Conservation (phyloP, 768 basidiomycete genomes). For the Coprinopsis cinerea region DNA sequence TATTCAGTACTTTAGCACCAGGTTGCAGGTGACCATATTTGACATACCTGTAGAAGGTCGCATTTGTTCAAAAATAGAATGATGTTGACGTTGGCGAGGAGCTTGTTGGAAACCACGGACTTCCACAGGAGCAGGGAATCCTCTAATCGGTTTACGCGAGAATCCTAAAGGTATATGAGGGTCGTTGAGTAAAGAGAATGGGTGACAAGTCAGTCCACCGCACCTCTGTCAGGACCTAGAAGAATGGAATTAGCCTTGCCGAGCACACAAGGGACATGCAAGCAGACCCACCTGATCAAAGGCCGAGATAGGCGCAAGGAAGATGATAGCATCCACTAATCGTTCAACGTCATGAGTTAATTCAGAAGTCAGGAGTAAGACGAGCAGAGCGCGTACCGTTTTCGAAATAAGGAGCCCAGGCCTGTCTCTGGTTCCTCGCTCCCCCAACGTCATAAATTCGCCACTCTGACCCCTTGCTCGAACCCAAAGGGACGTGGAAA, state of each 20-base stretch:
- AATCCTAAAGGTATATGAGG: slow-evolving; percentile 48
- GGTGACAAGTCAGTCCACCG: slow-evolving; percentile 11
- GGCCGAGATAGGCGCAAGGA: slow-evolving; percentile 81
- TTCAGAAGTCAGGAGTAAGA: neutral
- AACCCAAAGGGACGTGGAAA: slow-evolving; percentile 58
- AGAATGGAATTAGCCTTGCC: slow-evolving; percentile 5
- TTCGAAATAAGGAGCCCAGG: slow-evolving; percentile 88
- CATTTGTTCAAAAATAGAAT: slow-evolving; percentile 81
- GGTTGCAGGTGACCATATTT: slow-evolving; percentile 1
- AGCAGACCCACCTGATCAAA: slow-evolving; percentile 58
- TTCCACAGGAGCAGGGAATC: slow-evolving; percentile 78
- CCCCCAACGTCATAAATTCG: slow-evolving; percentile 85
- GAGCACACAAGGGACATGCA: slow-evolving; percentile 3
- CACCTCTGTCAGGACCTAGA: slow-evolving; percentile 64
- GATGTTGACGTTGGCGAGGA: slow-evolving; percentile 70
- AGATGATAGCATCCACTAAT: slow-evolving; percentile 81
- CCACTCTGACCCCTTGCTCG: slow-evolving; percentile 61
- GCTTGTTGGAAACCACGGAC: slow-evolving; percentile 62
- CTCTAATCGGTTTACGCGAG: slow-evolving; percentile 68
- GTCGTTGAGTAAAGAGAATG: slow-evolving; percentile 7
- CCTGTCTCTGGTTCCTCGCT: slow-evolving; percentile 72
- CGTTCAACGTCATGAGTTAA: slow-evolving; percentile 3
- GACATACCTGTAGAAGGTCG: slow-evolving; percentile 62
- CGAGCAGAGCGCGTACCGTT: slow-evolving; percentile 46
- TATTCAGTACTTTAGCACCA: slow-evolving; percentile 7